Base-by-base conservation (phyloP, 2,329 filamentous ascomycete species). In the Cercospora canescens region DNA sequence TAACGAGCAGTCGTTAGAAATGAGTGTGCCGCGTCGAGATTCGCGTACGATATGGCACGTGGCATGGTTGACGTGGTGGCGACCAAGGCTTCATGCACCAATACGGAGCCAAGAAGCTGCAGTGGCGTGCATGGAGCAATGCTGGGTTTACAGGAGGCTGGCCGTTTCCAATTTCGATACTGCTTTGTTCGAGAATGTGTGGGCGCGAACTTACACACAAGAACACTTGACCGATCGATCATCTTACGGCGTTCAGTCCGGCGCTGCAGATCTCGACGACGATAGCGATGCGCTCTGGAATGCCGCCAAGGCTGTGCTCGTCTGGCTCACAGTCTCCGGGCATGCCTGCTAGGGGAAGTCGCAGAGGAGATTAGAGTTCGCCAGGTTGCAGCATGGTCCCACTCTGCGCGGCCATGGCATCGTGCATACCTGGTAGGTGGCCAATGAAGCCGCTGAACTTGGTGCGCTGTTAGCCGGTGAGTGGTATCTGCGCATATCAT, bases 111-210 rank as follows among this genome's bases (percentile, higher is more conserved):
- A n/a, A 21, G 52, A n/a, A 56, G 28, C 52, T 56, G 30, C 32
- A 56, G 32, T 35, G 24, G 45, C 45, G 45, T 30, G 45, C 45
- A 52, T 28, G 45, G 45, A 52, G 14, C 26, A 30, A 52, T 52
- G 45, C 45, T 52, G 52, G 52, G 30, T 56, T 56, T 56, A 30
- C 32, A 21, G 28, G 6, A 18, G 32, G n/a, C 28, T 56, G 52
- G 52, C 28, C 32, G 32, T 34, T 35, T 9, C 21, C 26, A 28
- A 34, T 32, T 56, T 56, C 52, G 21, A 32, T 56, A 21, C 32
- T 21, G 60, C 35, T 21, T 50, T 18, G 60, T 55, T 62, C 60
- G 35, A 62, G 50, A 62, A 39, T 50, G 50, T 62, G 7, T 41
- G 32, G n/a, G 34, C 34, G 48, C 24, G 32, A 56, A 56, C 14